Base-by-base conservation (phyloP, 495 filamentous ascomycete species). In the Penicillium silybi region DNA sequence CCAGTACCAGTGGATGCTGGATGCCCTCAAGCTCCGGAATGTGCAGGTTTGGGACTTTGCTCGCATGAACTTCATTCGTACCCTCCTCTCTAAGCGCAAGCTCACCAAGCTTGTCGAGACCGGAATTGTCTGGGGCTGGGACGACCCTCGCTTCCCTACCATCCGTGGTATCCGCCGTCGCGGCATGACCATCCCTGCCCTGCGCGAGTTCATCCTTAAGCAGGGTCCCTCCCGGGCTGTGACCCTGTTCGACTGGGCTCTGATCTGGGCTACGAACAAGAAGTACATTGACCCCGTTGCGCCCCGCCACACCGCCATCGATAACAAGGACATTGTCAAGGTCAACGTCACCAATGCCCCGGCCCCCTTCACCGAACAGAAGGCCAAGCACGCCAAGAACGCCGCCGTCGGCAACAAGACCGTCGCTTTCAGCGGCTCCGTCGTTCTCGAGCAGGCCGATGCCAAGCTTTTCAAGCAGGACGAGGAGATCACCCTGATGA, bases 21-120 rank as follows among this genome's bases (percentile, higher is more conserved):
- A 95, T 51, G 81, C 89, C 0, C 79, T 97, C 41, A 84, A 88
- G 56, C 82, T 98, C 18, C 89, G 93, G 44, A 74, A 83, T 53
- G 93, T 97, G 11, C 83, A 97, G 69, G 88, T 97, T 71, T 97
- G 93, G 93, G 92, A 97, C 69, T 98, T 97, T 72, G 83, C 92
- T 35, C 86, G 93, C 60, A 89, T 97, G 80, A 97, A 96, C 79
- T 97, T 97, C 63, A 82, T 96, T 64, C 81, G 85, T 22, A 96
- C 91, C 1, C 78, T 96, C 51, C 80, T 96, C 2, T 93, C 88
- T 17, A 98, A 97, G 79, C 86, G 93, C 39, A 97, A 98, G 76
- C 81, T 98, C 19, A 90, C 92, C 25, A 95, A 92, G 76, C 79
- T 97, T 35, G 93, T 98, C 37, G 87, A 97, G 42, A 72, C 80